Conservation (phyloP, 2,329 filamentous ascomycete species). For the Dothideomycetes sp. region DNA sequence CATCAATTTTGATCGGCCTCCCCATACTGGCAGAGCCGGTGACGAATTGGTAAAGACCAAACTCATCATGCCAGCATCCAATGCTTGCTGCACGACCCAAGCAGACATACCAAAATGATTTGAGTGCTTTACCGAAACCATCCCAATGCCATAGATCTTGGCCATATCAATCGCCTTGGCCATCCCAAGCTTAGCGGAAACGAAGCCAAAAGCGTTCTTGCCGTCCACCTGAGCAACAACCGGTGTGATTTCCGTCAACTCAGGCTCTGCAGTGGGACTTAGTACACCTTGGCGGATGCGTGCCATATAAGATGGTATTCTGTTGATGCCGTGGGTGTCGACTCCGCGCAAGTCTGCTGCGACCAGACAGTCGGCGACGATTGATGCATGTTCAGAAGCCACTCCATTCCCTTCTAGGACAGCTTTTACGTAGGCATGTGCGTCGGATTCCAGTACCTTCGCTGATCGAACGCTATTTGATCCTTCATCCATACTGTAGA, state of each 20-base stretch:
- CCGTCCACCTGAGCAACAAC: conserved; percentile 59
- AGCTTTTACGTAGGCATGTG: conserved; percentile 38
- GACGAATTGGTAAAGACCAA: conserved; percentile 51
- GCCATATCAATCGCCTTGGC: conserved; percentile 56
- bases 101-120: conserved; percentile 78
- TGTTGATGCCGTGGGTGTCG: conserved; percentile 67
- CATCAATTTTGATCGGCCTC: conserved; percentile 56
- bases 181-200: conserved; percentile 58
- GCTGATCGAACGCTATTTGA: no score
- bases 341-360: conserved; percentile 66
- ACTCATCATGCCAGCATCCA: conserved; percentile 55
- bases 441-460: no score
- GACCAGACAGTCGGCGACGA: conserved; percentile 56
- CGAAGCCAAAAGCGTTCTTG: conserved; percentile 64
- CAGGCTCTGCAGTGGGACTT: conserved; percentile 49
- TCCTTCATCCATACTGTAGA: no score
- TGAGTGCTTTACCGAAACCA: conserved; percentile 63
- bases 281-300: conserved; percentile 61
- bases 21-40: conserved; percentile 61
- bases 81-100: conserved; percentile 65
- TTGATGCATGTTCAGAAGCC: conserved; percentile 45
- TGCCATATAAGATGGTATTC: conserved; percentile 65
- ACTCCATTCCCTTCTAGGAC: conserved; percentile 54
- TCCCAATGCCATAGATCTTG: conserved; percentile 56
- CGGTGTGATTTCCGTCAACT: conserved; percentile 53